Evolutionary conservation across 257 asterid genomes (phyloP).

Genomic region (Rauvolfia tetraphylla): DNA sequence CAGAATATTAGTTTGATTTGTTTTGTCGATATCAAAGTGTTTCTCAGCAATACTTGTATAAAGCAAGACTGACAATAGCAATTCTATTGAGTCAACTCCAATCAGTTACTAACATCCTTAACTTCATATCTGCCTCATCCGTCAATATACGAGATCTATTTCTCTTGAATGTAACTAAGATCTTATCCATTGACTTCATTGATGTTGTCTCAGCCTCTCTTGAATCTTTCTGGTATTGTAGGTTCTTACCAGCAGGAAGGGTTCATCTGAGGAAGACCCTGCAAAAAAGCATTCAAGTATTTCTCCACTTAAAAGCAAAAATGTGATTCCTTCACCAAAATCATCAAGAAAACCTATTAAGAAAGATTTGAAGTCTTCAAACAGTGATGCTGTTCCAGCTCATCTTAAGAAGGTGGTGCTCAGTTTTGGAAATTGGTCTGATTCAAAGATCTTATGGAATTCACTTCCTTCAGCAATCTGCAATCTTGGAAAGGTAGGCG

Average conservation of each 20-base stretch:
- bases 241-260: constrained; percentile 36
- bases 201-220: not conserved
- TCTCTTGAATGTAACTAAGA: not conserved
- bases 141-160: not conserved
- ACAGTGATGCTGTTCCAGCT: constrained; percentile 32
- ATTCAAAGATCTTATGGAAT: constrained; percentile 47
- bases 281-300: constrained; percentile 31
- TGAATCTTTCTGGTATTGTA: constrained; percentile 17
- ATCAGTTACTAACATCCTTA: not conserved
- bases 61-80: not conserved
- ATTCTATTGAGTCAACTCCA: not conserved
- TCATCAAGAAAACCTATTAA: constrained; percentile 28
- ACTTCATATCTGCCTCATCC: not conserved
- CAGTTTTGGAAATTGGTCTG: constrained; percentile 36
- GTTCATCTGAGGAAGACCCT: constrained; percentile 24
- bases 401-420: constrained; percentile 44
- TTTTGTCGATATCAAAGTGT: not conserved
- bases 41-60: not conserved
- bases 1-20: not conserved
- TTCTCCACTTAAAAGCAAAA: constrained; percentile 68
- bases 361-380: constrained; percentile 39
- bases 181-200: not conserved
- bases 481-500: constrained; percentile 68
- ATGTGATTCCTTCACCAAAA: constrained; percentile 53
- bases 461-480: constrained; percentile 54